phyloP scores from a whole-genome alignment of 2,329 filamentous ascomycete species.

The Talaromyces sp. region DNA sequence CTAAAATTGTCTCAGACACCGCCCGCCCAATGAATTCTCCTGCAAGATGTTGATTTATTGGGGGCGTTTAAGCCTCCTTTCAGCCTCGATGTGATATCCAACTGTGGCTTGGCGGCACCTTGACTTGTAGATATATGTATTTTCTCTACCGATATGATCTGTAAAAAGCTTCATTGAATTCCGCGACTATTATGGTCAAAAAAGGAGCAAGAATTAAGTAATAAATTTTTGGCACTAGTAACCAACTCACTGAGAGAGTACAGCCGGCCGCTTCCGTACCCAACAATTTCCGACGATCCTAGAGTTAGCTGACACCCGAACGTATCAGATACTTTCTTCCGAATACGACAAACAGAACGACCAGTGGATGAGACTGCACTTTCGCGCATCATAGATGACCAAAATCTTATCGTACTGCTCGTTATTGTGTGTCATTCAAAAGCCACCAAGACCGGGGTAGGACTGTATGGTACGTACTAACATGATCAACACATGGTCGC shows the following conservation, averaged over 20 bases:
- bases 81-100: background rate
- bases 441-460: background rate
- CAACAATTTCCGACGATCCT: background rate
- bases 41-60: background rate
- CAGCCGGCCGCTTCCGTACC: conserved; percentile 1
- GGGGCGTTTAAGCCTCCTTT: conserved; percentile 2
- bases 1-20: background rate
- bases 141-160: background rate
- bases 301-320: background rate
- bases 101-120: background rate
- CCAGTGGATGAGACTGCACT: too few relatives aligned
- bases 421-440: background rate
- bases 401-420: background rate
- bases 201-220: background rate
- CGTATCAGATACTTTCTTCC: background rate
- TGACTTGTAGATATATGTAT: too few relatives aligned
- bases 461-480: background rate
- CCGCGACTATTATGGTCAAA: background rate
- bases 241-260: background rate
- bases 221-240: background rate
- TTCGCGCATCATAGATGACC: too few relatives aligned
- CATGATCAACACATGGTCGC: background rate
- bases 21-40: background rate
- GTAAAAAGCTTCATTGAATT: background rate
- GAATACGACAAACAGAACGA: too few relatives aligned